phyloP scores from a whole-genome alignment of 2,329 filamentous ascomycete genomes.

The Pseudogymnoascus sp. region DNA sequence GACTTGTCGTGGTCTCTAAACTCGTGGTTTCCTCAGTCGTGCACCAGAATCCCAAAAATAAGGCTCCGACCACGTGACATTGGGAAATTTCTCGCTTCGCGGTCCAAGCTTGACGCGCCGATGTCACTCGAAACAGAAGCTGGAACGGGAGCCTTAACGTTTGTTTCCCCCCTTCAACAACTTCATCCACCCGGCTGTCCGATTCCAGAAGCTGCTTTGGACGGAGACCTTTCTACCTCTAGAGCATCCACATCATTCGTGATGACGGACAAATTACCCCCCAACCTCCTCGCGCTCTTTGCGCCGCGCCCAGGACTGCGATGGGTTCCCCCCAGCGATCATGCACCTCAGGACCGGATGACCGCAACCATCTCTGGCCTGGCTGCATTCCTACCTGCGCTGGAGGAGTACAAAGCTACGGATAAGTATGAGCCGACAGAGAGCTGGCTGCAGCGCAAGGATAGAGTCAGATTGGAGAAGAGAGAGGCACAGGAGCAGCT shows the following conservation, averaged over 20 bases:
- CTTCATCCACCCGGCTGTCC: neutral
- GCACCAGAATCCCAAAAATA: neutral
- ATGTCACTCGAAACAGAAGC: neutral
- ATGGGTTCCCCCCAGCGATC: constrained; percentile 76
- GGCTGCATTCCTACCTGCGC: constrained; percentile 62
- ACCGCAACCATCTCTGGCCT: constrained; percentile 67
- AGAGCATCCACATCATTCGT: neutral
- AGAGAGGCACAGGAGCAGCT: constrained; percentile 53
- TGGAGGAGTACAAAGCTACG: constrained; percentile 69
- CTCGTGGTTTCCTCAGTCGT: neutral
- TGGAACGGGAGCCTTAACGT: neutral
- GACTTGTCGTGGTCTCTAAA: neutral
- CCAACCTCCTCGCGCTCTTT: constrained; percentile 87
- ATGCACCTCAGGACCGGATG: constrained; percentile 71
- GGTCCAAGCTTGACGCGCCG: constrained; percentile 1
- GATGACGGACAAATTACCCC: constrained; percentile 96
- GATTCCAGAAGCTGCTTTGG: neutral
- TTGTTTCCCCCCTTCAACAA: neutral
- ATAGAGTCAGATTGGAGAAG: constrained; percentile 76
- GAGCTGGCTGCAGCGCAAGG: constrained; percentile 83
- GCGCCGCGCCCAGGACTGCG: constrained; percentile 85
- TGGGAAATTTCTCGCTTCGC: constrained; percentile 3
- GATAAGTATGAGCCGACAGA: constrained; percentile 75
- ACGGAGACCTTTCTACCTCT: neutral
- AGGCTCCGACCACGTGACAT: neutral